Evolutionary conservation across 495 filamentous ascomycete species (phyloP).

Genomic region (Rostrohypoxylon terebratum): DNA sequence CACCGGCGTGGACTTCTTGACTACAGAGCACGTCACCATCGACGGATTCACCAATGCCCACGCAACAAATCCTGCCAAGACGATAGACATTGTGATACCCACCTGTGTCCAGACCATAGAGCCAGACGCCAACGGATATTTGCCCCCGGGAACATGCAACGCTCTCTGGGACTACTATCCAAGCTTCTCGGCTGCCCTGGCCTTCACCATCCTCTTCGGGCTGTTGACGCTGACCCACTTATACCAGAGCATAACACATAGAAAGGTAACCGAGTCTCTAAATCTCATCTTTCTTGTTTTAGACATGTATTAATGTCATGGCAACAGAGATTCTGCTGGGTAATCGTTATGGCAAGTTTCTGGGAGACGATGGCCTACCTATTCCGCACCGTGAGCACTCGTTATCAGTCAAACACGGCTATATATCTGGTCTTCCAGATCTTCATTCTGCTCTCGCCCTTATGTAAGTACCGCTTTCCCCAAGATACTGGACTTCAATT

Average conservation of each 20-base stretch:
- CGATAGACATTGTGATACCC: conserved; percentile 42
- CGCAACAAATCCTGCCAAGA: conserved; percentile 39
- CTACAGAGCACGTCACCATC: conserved; percentile 43
- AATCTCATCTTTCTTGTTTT: background rate
- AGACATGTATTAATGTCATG: background rate
- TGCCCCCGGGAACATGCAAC: conserved; percentile 54
- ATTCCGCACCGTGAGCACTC: conserved; percentile 39
- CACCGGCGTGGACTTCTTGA: conserved; percentile 36
- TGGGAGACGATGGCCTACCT: conserved; percentile 62
- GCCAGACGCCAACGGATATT: conserved; percentile 56
- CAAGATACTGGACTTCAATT: background rate
- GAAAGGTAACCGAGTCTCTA: conserved; percentile 33
- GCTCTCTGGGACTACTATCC: conserved; percentile 55
- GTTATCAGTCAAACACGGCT: conserved; percentile 29
- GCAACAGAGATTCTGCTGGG: conserved; percentile 64
- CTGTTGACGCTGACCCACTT: conserved; percentile 55
- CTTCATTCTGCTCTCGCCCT: conserved; percentile 39
- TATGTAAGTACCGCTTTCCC: conserved; percentile 28
- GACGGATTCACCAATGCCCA: conserved; percentile 43
- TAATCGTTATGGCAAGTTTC: conserved; percentile 62
- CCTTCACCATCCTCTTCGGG: conserved; percentile 53
- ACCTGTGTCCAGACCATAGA: conserved; percentile 49
- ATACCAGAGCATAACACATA: conserved; percentile 53
- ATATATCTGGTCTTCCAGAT: conserved; percentile 50
- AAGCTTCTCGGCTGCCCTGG: conserved; percentile 48